phyloP scores from a whole-genome alignment of 192 early-diverging fungal genomes.

The Cetraspora pellucida region DNA sequence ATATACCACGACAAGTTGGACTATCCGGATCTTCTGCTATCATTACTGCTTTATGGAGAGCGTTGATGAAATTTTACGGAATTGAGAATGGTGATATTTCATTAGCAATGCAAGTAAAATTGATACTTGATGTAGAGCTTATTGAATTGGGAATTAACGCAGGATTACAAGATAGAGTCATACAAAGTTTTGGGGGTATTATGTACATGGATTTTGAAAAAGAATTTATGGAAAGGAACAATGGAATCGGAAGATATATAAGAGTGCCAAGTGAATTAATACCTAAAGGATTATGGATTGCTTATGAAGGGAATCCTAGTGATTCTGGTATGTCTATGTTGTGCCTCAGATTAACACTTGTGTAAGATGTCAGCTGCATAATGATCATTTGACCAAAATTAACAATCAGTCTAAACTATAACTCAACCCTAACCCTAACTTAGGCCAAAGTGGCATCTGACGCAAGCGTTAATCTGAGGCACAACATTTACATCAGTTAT shows the following conservation, averaged over 20 bases:
- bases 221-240: constrained; percentile 46
- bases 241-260: constrained; percentile 53
- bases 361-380: no score
- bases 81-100: constrained; percentile 44
- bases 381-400: no score
- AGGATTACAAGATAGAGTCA: constrained; percentile 67
- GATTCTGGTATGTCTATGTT: constrained; percentile 51
- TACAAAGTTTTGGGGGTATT: constrained; percentile 62
- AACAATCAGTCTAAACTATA: no score
- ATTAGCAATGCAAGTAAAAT: constrained; percentile 51
- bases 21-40: constrained; percentile 59
- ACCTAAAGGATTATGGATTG: constrained; percentile 49
- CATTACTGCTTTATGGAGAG: constrained; percentile 57
- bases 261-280: constrained; percentile 39
- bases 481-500: not conserved
- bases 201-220: constrained; percentile 68
- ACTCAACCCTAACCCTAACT: no score
- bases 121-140: constrained; percentile 57
- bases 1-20: constrained; percentile 63
- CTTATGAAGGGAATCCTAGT: constrained; percentile 57
- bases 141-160: constrained; percentile 60
- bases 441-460: no score
- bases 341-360: no score
- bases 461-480: no score
- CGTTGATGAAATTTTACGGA: constrained; percentile 46